Evolutionary conservation across 2,329 filamentous ascomycete genomes (phyloP), one percentile per base, ranked within the genome.

Genomic region (Aspergillus arachidicola): DNA sequence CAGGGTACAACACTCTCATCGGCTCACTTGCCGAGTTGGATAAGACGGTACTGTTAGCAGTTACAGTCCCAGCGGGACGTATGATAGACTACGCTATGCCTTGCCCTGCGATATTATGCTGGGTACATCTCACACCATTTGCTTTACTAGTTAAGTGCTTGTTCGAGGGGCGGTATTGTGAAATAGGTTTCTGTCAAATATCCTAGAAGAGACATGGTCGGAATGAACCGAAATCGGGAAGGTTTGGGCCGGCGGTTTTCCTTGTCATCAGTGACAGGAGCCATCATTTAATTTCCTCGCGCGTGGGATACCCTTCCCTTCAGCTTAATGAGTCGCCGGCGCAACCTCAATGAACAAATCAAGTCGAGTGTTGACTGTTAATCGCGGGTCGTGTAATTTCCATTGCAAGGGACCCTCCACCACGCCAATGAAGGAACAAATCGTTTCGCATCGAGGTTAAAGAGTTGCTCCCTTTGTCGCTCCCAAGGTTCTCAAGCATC

Each of bases 401-500:
- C 2, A 28, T 21, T 6, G 32, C 30, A 23, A 54, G n/a, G 21
- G 19, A 23, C 51, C 28, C 11, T 36, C 50, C 30, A 2, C 2
- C 30, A 36, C 12, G 11, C 19, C 32, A 9, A 54, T 36, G 19
- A 21, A 36, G 19, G 28, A 30, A 16, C 26, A 26, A 23, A 36
- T 54, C 30, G 19, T 36, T 10, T 54, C 30, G 30, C 10, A 54
- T 36, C 16, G 12, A 36, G 21, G 30, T 34, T 10, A 0, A 6
- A 28, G 26, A 0, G 46, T 30, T n/a, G 43, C 16, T 19, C 16
- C 23, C 12, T 34, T 14, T 21, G 51, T 55, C 7, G 19, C 58
- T 60, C 61, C 57, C 65, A 65, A 65, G 65, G 65, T 67, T 64
- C 65, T 62, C 65, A 65, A 64, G 58, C 61, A 62, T 34, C 54